A percentile compares a stretch with the other conserved stretches of the same genome.
Conservation (phyloP, 768 basidiomycete species). For the Lanmaoa rubissima region DNA sequence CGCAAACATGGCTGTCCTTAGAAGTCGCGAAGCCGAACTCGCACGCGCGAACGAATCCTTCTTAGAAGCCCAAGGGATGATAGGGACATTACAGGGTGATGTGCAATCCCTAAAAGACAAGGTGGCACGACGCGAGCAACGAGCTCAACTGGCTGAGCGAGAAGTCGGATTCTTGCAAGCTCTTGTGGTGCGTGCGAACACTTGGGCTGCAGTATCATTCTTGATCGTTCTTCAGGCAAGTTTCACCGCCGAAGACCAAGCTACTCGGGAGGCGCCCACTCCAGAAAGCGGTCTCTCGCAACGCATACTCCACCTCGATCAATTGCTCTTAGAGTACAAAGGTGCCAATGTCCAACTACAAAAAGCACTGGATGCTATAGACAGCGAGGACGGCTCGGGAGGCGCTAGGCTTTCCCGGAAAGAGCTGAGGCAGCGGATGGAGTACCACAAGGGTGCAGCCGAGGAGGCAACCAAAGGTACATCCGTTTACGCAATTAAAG, state of each 20-base stretch:
- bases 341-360: slow-evolving; percentile 43
- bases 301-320: slow-evolving; percentile 54
- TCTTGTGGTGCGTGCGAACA: slow-evolving; percentile 51
- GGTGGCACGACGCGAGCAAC: slow-evolving; percentile 37
- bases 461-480: slow-evolving; percentile 43
- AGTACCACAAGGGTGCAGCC: slow-evolving; percentile 37
- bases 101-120: slow-evolving; percentile 40
- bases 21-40: slow-evolving; percentile 53
- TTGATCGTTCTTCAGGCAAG: slow-evolving; percentile 45
- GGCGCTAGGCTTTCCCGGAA: slow-evolving; percentile 30
- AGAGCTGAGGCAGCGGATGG: slow-evolving; percentile 41
- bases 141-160: slow-evolving; percentile 46
- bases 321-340: slow-evolving; percentile 56
- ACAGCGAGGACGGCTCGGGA: slow-evolving; percentile 30
- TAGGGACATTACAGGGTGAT: slow-evolving; percentile 36
- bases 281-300: slow-evolving; percentile 36
- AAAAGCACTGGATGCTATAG: slow-evolving; percentile 46
- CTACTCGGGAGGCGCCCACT: slow-evolving; percentile 30
- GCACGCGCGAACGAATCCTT: slow-evolving; percentile 37
- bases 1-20: slow-evolving; percentile 50
- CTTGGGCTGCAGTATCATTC: neutral
- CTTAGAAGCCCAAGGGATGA: slow-evolving; percentile 35
- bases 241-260: slow-evolving; percentile 56
- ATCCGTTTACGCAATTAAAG: neutral
- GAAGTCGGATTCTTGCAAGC: slow-evolving; percentile 69